Evolutionary conservation across 2,329 filamentous ascomycete species (phyloP), one percentile per base, ranked within the genome.

Genomic region (Penicillium sp.): DNA sequence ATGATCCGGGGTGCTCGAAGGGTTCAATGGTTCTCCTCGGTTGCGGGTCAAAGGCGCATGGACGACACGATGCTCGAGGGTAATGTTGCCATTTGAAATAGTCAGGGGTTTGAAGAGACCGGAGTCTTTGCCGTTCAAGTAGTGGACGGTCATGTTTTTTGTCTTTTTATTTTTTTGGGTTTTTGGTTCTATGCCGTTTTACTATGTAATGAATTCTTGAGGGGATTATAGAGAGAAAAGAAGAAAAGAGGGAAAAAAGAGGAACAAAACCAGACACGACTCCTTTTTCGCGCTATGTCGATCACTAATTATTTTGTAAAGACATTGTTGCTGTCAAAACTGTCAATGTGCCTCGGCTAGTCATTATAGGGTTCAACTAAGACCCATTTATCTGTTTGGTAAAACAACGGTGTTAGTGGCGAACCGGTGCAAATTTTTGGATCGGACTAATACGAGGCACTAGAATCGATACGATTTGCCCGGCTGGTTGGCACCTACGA

Each of bases 41-140:
- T 81, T 81, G 19, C 83, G 78, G 6, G 83, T 85, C 55, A 85
- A 68, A 2, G 84, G 80, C 1, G 82, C 79, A 62, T 81, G 68
- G 44, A 82, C 73, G 25, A 85, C 70, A 52, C 83, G 79, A 63
- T 85, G 82, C 49, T 78, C 73, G 33, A 86, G 77, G 10, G 69
- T 69, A 43, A 81, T 75, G 43, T 77, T 77, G 59, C 82, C 78
- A 68, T 79, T 78, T 58, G 78, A 74, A 48, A 81, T 73, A 31
- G 72, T 65, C 54, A 81, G 63, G 6, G 79, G 77, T 53, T 71
- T 67, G 62, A 81, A 82, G 38, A 81, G 74, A 65, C 61, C 76
- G 61, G 71, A 75, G 61, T 63, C 33, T 51, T 68, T 61, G 50
- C 63, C 59, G n/a, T 55, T 52, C 21, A 62, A 21, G 52, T 61